Conservation (phyloP, 257 asterid genomes). For the Solanum pimpinellifolium region DNA sequence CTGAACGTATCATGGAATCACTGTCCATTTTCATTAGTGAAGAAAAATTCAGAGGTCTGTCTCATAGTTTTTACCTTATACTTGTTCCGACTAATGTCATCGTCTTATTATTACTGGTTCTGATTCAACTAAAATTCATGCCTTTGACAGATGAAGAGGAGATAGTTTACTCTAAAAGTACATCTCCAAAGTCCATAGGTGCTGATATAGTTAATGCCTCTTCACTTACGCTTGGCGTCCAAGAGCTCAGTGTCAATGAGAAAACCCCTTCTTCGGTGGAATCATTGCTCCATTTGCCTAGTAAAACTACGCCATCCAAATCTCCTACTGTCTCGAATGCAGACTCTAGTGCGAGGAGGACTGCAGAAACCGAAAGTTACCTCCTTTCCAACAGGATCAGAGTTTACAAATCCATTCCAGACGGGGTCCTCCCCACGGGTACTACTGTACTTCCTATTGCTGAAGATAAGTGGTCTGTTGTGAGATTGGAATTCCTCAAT, state of each 20-base stretch:
- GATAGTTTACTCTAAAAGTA: not conserved
- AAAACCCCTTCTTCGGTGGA: not conserved
- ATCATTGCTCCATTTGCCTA: not conserved
- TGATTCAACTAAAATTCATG: not conserved
- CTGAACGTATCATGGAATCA: conserved; percentile 3
- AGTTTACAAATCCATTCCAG: conserved; percentile 32
- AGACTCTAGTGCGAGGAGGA: not conserved
- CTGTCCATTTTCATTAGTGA: not conserved
- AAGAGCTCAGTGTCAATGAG: not conserved
- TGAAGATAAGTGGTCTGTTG: conserved; percentile 28
- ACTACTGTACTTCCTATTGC: conserved; percentile 29
- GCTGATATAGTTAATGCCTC: not conserved
- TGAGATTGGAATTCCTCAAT: conserved; percentile 25
- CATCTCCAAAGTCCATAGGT: not conserved
- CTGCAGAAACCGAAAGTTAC: conserved; percentile 13
- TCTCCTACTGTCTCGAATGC: not conserved
- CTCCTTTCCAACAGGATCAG: conserved; percentile 21
- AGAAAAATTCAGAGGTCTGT: not conserved
- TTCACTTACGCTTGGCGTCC: not conserved
- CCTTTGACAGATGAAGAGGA: not conserved
- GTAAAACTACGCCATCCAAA: not conserved
- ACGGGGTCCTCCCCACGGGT: conserved; percentile 15
- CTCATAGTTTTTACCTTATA: not conserved
- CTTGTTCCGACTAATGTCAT: not conserved
- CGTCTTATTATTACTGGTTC: not conserved